These are phyloP conservation scores for Diaporthe helianthi DNA, from an alignment of 2,329 filamentous ascomycete species.

Conservation along the genomic window DNA sequence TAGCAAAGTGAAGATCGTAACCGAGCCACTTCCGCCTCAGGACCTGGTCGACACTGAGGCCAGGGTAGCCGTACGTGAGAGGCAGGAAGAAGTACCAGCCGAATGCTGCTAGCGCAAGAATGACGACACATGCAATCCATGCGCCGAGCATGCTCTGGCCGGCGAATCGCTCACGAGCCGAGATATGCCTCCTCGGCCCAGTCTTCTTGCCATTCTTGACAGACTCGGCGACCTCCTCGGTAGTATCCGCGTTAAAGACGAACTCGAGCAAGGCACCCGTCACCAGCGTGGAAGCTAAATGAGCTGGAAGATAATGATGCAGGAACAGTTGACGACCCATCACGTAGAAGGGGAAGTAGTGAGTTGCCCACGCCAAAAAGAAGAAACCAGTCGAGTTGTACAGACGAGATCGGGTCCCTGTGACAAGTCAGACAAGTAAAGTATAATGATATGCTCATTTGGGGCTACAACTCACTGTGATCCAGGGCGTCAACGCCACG, in stretches of 20 bases:
- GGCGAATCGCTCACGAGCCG: constrained; percentile 82
- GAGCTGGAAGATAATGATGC: constrained; percentile 95
- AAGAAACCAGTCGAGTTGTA: constrained; percentile 99
- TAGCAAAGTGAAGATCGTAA: constrained; percentile 98
- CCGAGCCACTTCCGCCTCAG: constrained; percentile 90
- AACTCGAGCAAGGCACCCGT: constrained; percentile 93
- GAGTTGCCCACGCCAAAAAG: constrained; percentile 96
- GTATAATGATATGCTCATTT: neutral
- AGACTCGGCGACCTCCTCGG: constrained; percentile 58
- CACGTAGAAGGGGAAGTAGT: constrained; percentile 96
- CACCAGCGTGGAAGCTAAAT: constrained; percentile 88
- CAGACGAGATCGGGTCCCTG: constrained; percentile 87
- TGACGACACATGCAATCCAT: constrained; percentile 79
- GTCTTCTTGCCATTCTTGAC: constrained; percentile 55
- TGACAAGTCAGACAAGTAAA: constrained; percentile 43
- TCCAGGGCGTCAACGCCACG: constrained; percentile 94
- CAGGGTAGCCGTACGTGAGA: constrained; percentile 93
- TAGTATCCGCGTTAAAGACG: constrained; percentile 88
- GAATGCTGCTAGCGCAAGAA: constrained; percentile 72
- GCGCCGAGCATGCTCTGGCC: constrained; percentile 77
- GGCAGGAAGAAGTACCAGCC: constrained; percentile 95
- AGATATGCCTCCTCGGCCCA: constrained; percentile 66
- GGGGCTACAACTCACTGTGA: constrained; percentile 71
- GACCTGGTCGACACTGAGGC: constrained; percentile 80
- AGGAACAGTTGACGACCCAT: constrained; percentile 99